Conservation (phyloP, 1,284 basidiomycete species). For the Naganishia albida region DNA sequence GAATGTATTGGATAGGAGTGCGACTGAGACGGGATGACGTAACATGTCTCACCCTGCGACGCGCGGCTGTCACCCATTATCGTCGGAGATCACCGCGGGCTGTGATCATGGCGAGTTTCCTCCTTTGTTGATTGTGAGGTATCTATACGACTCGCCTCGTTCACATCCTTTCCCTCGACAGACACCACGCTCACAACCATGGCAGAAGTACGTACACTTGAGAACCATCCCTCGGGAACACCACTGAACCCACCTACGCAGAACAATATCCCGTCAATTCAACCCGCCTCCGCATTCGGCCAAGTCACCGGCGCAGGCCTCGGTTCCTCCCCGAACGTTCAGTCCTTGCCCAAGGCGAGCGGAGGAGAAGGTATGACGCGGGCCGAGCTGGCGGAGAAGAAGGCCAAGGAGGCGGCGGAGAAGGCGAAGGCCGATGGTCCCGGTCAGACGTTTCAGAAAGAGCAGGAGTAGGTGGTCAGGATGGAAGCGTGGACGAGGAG, state of each 20-base stretch:
- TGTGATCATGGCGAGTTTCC: slow-evolving; percentile 1
- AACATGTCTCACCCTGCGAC: slow-evolving; percentile 23
- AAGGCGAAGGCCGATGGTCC: slow-evolving; percentile 19
- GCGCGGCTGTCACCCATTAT: neutral
- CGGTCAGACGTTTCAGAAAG: slow-evolving; percentile 6
- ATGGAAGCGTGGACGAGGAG: neutral
- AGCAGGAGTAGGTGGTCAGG: slow-evolving; percentile 11
- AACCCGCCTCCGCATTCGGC: slow-evolving; percentile 17
- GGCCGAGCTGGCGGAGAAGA: slow-evolving; percentile 36
- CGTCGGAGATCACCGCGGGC: slow-evolving; percentile 8
- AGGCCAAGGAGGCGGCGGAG: slow-evolving; percentile 27
- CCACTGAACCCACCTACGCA: neutral
- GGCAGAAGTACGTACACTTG: slow-evolving; percentile 6
- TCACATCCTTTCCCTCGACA: neutral
- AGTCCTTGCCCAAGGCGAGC: slow-evolving; percentile 31
- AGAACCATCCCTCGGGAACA: neutral
- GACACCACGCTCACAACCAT: neutral
- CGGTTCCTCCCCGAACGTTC: slow-evolving; percentile 35
- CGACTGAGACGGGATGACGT: slow-evolving; percentile 11
- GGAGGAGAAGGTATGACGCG: slow-evolving; percentile 37
- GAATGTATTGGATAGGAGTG: neutral
- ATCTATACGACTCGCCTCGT: neutral
- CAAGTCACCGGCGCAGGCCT: slow-evolving; percentile 35
- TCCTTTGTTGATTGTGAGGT: neutral
- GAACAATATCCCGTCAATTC: neutral